These are phyloP conservation scores for Coniochaeta prunicola DNA, from an alignment of 2,329 filamentous ascomycete species.

Conservation along the genomic window DNA sequence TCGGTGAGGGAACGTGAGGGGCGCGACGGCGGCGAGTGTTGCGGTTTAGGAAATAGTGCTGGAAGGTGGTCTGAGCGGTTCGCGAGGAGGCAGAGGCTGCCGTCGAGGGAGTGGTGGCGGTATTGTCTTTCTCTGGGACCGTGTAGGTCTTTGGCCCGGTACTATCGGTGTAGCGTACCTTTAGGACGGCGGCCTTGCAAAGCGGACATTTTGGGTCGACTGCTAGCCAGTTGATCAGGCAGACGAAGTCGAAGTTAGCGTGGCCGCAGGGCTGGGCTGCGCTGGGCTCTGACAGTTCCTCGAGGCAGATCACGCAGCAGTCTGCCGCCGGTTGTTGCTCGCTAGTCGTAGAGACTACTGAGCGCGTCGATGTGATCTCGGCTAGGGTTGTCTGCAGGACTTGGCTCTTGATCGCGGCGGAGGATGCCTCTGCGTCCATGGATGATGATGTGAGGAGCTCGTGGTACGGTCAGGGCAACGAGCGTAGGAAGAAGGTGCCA, in stretches of 20 bases:
- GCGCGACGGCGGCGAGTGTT: not conserved
- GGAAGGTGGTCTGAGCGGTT: not conserved
- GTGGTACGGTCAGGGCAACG: not conserved
- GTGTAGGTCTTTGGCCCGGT: slow-evolving; percentile 46
- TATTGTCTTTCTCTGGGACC: slow-evolving; percentile 23
- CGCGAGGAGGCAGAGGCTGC: not conserved
- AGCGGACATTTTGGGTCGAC: slow-evolving; percentile 66
- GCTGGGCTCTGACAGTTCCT: slow-evolving; percentile 63
- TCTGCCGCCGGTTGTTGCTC: slow-evolving; percentile 20
- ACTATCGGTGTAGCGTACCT: slow-evolving; percentile 54
- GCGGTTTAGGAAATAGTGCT: slow-evolving; percentile 2
- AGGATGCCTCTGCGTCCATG: slow-evolving; percentile 19
- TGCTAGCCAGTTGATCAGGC: slow-evolving; percentile 75
- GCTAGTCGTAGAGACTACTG: slow-evolving; percentile 11
- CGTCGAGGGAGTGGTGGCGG: not conserved
- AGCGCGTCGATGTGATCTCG: slow-evolving; percentile 25
- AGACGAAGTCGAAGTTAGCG: slow-evolving; percentile 76
- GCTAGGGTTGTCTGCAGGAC: slow-evolving; percentile 37
- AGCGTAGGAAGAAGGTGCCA: not conserved
- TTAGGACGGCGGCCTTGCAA: slow-evolving; percentile 53
- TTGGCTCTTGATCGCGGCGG: slow-evolving; percentile 29
- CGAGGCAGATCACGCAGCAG: slow-evolving; percentile 84
- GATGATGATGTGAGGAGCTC: not conserved
- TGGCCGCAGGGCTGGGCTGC: slow-evolving; percentile 72
- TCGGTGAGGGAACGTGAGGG: slow-evolving; percentile 8